A percentile compares a stretch with the other conserved stretches of the same genome.
These are phyloP conservation scores for Amanita rubescens DNA, from an alignment of 768 basidiomycete genomes.

Conservation along the genomic window DNA sequence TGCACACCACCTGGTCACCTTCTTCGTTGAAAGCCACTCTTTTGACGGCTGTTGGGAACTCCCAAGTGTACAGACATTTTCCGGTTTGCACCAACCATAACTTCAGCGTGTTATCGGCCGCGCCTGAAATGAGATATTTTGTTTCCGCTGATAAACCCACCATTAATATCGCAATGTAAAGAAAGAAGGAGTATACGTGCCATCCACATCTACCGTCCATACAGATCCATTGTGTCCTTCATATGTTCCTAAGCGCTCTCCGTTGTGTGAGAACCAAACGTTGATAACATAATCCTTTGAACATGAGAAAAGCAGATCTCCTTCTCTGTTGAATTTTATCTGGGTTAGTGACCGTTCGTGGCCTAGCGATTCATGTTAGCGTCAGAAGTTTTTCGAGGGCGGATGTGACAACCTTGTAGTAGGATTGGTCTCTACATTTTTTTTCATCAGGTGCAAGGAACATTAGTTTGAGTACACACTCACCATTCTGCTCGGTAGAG, in stretches of 20 bases:
- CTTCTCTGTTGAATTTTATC: constrained; percentile 95
- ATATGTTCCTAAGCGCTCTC: constrained; percentile 95
- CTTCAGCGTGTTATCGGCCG: constrained; percentile 89
- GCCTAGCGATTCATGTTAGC: constrained; percentile 39
- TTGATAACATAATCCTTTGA: constrained; percentile 95
- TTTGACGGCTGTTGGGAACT: constrained; percentile 97
- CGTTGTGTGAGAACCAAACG: constrained; percentile 96
- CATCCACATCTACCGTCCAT: constrained; percentile 95
- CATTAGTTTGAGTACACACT: constrained; percentile 9
- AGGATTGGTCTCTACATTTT: constrained; percentile 59
- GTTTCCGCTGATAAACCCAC: constrained; percentile 51
- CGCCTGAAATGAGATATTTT: constrained; percentile 80
- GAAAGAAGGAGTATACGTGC: constrained; percentile 40
- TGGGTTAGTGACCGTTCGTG: constrained; percentile 97
- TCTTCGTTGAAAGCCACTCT: constrained; percentile 88
- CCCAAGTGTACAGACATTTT: constrained; percentile 92
- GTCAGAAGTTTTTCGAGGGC: neutral
- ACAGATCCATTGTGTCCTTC: constrained; percentile 93
- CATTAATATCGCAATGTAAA: constrained; percentile 1
- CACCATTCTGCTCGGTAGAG: constrained; percentile 25
- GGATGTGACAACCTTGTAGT: constrained; percentile 47
- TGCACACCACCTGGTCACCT: constrained; percentile 77
- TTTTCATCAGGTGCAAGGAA: neutral
- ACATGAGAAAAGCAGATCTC: constrained; percentile 91
- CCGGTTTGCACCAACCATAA: constrained; percentile 88